Conservation (phyloP, 352 stramenopile genomes). For the Pythium chondricola region DNA sequence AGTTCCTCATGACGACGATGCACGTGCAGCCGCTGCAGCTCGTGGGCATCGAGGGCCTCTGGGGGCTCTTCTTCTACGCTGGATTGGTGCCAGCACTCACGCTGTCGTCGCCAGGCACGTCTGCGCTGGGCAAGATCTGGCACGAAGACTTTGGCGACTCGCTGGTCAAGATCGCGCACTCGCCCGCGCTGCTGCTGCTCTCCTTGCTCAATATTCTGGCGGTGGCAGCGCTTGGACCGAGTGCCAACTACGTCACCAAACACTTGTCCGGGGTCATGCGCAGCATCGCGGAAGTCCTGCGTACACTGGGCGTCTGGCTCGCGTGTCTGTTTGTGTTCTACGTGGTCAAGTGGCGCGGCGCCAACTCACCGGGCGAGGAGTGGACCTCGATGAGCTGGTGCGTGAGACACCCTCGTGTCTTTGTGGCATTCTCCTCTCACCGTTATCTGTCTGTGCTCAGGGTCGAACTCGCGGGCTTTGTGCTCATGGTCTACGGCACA, state of each 20-base stretch:
- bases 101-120: conserved; percentile 33
- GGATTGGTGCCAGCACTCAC: conserved; percentile 59
- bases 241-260: conserved; percentile 80
- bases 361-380: conserved; percentile 47
- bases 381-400: conserved; percentile 73
- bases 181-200: conserved; percentile 36
- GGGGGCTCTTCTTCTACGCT: conserved; percentile 74
- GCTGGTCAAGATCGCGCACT: conserved; percentile 67
- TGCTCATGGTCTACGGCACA: conserved; percentile 72
- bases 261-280: conserved; percentile 75
- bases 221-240: conserved; percentile 69
- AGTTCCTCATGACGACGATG: conserved; percentile 77
- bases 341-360: conserved; percentile 49
- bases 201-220: conserved; percentile 55
- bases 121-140: conserved; percentile 59
- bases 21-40: conserved; percentile 81
- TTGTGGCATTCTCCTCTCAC: too few relatives aligned
- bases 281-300: conserved; percentile 70
- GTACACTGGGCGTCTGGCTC: conserved; percentile 68
- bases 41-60: conserved; percentile 82
- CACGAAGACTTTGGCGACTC: conserved; percentile 79
- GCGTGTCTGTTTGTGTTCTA: conserved; percentile 74
- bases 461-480: conserved; percentile 62
- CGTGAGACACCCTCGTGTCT: background rate
- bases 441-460: conserved; percentile 13